Evolutionary conservation across 345 rosid genomes (phyloP).

Genomic region (Angophora floribunda): DNA sequence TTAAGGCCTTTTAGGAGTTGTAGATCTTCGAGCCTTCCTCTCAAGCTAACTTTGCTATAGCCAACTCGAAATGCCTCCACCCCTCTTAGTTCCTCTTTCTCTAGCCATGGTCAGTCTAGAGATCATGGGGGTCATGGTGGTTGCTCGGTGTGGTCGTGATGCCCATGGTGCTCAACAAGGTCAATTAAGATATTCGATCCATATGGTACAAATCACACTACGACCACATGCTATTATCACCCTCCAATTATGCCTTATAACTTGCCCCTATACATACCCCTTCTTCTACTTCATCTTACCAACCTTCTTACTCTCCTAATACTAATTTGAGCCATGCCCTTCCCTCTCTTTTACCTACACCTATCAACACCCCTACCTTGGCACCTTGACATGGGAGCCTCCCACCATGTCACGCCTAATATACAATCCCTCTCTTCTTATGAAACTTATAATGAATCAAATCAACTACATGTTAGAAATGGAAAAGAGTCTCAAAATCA

Average conservation of each 20-base stretch:
- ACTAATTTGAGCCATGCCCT: not conserved
- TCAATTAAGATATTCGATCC: not conserved
- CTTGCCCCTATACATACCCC: not conserved
- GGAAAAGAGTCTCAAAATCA: not conserved
- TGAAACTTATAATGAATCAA: not conserved
- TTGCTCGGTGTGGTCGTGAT: not conserved
- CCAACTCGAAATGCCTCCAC: not conserved
- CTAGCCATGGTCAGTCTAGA: not conserved
- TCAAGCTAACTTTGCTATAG: not conserved
- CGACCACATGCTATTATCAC: not conserved
- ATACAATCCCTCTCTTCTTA: not conserved
- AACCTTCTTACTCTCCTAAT: not conserved
- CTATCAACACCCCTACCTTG: not conserved
- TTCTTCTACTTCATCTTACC: not conserved
- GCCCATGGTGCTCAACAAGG: not conserved
- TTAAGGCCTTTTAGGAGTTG: not conserved
- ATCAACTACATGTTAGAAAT: not conserved
- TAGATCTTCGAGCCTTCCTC: not conserved
- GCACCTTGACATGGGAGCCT: too few relatives aligned
- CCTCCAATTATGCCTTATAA: not conserved
- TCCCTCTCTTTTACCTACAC: not conserved
- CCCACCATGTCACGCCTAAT: not conserved
- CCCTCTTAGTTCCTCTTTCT: not conserved
- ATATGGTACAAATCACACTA: too few relatives aligned
- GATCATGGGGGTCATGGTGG: not conserved